Conservation (phyloP, 2,329 filamentous ascomycete genomes). For the Colletotrichum viniferum region DNA sequence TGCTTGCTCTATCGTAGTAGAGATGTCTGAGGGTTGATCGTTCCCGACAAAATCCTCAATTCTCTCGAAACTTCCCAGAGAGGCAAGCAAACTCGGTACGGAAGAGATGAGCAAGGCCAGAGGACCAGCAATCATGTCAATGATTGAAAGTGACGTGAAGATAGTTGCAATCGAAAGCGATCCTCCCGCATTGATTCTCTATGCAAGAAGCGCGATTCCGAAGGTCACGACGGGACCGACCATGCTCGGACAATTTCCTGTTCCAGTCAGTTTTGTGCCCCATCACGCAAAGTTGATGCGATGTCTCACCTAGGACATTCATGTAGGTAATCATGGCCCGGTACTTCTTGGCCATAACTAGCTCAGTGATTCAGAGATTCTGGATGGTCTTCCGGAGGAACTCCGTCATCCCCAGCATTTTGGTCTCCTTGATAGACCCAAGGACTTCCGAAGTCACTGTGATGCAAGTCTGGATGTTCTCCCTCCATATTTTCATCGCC, state of each 20-base stretch:
- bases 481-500: constrained; percentile 32
- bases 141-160: constrained; percentile 29
- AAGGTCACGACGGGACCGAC: constrained; percentile 25
- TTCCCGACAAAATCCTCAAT: constrained; percentile 22
- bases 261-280: not conserved
- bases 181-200: not conserved
- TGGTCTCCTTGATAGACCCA: constrained; percentile 33
- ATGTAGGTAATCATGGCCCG: constrained; percentile 19
- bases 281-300: rapidly evolving
- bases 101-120: constrained; percentile 24
- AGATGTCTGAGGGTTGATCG: not conserved
- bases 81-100: constrained; percentile 25
- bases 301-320: constrained; percentile 1
- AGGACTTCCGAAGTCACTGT: constrained; percentile 31
- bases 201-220: constrained; percentile 22
- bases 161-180: constrained; percentile 8
- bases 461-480: constrained; percentile 32
- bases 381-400: constrained; percentile 23
- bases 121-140: constrained; percentile 24
- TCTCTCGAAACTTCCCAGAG: constrained; percentile 27
- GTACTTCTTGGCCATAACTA: constrained; percentile 24
- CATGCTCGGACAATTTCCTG: constrained; percentile 14
- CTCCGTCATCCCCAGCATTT: constrained; percentile 32
- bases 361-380: constrained; percentile 21
- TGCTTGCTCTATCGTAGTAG: not conserved